Base-by-base conservation (phyloP, 306 rosid species). In the Pueraria montana region DNA sequence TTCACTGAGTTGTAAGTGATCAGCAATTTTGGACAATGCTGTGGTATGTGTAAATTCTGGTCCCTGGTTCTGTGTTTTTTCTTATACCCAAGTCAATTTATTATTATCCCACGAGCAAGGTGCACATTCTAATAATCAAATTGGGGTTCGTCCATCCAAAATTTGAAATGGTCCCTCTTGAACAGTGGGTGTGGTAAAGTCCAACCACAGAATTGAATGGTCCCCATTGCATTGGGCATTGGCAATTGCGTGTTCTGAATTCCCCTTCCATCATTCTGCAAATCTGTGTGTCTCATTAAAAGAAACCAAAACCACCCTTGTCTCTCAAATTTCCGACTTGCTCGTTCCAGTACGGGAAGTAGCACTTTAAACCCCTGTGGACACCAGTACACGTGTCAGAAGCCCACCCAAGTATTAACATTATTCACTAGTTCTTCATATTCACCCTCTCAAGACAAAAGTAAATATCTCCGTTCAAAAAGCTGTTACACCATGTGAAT, bases 201-300 rank as follows among this genome's bases (percentile, higher is more conserved):
- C 59, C 62, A 55, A 55, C 2, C 27, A 55, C 4, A 8, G 49
- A 50, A 50, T 16, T 0, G 20, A 49, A 21, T 18, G 6, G 64
- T 58, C 64, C 64, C 64, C 63, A 56, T 53, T 53, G 61, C 18
- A 16, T 50, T 50, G 55, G 23, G 45, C 45, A 42, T 43, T 43
- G 49, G 45, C 20, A 24, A 61, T 61, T 11, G 26, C 36, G 16
- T 20, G 56, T 9, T 11, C 61, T 78, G 48, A 74, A 20, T 18
- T 74, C 18, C 65, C 45, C 56, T 55, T 55, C n/a, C 26, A 48
- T 50, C 30, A 52, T 71, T 40, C 62, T 70, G 59, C 62, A 30
- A 68, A 40, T 72, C 56, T 72, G 59, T 46, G 81, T 88, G 93
- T 90, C 87, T 91, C 92, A 79, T 91, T 85, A 83, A 87, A 89